Percentiles rank a stretch among this genome's conserved stretches.
Evolutionary conservation across 768 basidiomycete genomes (phyloP).

Genomic region (Sistotremastrum suecicum): DNA sequence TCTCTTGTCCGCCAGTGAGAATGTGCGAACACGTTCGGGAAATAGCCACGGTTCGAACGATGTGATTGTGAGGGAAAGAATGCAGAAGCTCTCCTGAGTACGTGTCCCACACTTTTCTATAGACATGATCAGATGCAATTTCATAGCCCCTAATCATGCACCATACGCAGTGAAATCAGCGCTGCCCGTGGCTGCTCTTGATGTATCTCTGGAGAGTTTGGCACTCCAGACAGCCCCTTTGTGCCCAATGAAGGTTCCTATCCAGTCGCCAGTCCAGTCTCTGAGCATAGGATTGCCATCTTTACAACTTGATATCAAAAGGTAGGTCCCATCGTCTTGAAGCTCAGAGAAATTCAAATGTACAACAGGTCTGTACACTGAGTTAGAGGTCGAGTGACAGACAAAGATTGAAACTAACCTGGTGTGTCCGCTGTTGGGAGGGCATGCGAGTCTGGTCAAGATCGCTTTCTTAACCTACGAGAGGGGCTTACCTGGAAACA

Average conservation of each 20-base stretch:
- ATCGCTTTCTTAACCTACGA: no score
- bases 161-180: conserved; percentile 96
- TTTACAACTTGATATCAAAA: conserved; percentile 94
- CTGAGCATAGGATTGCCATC: conserved; percentile 97
- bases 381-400: no score
- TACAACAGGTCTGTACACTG: conserved; percentile 54
- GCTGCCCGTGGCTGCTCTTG: conserved; percentile 81
- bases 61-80: conserved; percentile 97
- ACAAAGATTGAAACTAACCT: neutral
- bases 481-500: no score
- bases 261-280: conserved; percentile 98
- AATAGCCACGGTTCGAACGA: conserved; percentile 89
- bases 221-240: conserved; percentile 97
- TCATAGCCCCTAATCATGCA: neutral
- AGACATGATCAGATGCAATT: neutral
- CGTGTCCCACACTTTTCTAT: conserved; percentile 93
- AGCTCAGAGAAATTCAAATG: conserved; percentile 87
- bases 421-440: neutral
- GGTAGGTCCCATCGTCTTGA: conserved; percentile 72
- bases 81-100: conserved; percentile 77
- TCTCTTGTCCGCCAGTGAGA: conserved; percentile 91
- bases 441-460: neutral
- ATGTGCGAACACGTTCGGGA: conserved; percentile 57
- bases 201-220: conserved; percentile 76
- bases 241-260: conserved; percentile 81